phyloP scores from a whole-genome alignment of 306 rosid genomes.

The Sicyos edulis region DNA sequence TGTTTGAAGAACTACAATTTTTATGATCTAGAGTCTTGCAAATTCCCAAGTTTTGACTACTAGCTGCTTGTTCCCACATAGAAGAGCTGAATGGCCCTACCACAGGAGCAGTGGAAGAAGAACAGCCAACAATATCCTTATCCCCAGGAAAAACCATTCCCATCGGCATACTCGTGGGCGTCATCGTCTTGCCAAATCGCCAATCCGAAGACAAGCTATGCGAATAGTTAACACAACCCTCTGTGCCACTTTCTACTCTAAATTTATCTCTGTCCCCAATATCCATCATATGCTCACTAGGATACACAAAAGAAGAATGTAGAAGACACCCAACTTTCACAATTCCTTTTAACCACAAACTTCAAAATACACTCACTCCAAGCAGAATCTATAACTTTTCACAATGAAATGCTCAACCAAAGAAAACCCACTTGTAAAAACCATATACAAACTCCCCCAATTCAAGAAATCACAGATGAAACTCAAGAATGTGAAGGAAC shows the following conservation, averaged over 20 bases:
- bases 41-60: conserved; percentile 57
- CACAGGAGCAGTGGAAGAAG: conserved; percentile 62
- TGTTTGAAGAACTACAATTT: conserved; percentile 35
- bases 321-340: conserved; percentile 17
- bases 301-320: conserved; percentile 30
- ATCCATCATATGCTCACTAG: conserved; percentile 39
- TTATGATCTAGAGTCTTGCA: conserved; percentile 45
- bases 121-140: conserved; percentile 53
- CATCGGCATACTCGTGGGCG: conserved; percentile 44
- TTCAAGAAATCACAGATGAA: conserved; percentile 6
- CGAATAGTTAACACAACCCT: conserved; percentile 55
- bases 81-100: conserved; percentile 54
- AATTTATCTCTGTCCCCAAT: conserved; percentile 61
- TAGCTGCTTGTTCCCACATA: conserved; percentile 60
- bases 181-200: conserved; percentile 50
- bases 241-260: conserved; percentile 53
- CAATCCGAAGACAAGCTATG: conserved; percentile 53
- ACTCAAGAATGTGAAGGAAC: conserved; percentile 8
- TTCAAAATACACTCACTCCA: conserved; percentile 7
- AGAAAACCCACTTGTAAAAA: neutral
- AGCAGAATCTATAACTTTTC: neutral
- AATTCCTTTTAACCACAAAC: conserved; percentile 19
- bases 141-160: conserved; percentile 49
- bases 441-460: neutral
- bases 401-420: neutral